Percentiles rank a stretch among this genome's conserved stretches.
phyloP scores from a whole-genome alignment of 805 yeast species.

The Myxozyma mucilagina region DNA sequence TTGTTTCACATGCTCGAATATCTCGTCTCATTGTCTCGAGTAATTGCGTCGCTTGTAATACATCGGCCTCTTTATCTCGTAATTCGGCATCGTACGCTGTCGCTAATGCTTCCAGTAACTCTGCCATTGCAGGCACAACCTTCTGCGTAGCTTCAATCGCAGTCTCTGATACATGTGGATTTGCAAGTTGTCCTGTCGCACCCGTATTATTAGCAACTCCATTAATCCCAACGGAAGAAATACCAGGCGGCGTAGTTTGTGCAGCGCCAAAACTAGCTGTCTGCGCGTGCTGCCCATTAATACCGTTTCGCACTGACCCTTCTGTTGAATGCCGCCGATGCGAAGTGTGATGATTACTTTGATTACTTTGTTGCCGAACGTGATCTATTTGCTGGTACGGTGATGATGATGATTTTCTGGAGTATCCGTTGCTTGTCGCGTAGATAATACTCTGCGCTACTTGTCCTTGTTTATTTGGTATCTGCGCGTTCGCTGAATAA shows the following conservation, averaged over 20 bases:
- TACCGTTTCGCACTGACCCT: no score
- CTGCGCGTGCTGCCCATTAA: neutral
- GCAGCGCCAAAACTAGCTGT: neutral
- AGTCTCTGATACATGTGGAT: conserved; percentile 52
- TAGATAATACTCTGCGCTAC: conserved; percentile 44
- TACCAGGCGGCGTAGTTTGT: neutral
- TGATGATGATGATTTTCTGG: conserved; percentile 25
- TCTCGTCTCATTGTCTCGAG: conserved; percentile 47
- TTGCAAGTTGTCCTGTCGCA: conserved; percentile 6
- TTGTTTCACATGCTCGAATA: conserved; percentile 41
- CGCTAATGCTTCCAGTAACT: conserved; percentile 42
- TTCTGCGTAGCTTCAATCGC: conserved; percentile 56
- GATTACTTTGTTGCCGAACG: neutral
- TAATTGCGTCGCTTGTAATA: conserved; percentile 50
- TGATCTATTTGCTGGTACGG: conserved; percentile 22
- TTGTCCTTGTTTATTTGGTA: conserved; percentile 46
- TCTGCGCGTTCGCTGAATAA: conserved; percentile 50
- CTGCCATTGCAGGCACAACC: conserved; percentile 44
- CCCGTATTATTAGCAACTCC: neutral
- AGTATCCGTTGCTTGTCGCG: conserved; percentile 7
- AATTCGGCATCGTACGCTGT: conserved; percentile 57
- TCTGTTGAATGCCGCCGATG: neutral
- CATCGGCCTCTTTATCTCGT: conserved; percentile 54
- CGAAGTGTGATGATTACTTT: neutral
- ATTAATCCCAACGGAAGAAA: neutral